These are phyloP conservation scores for Sanghuangporus sanghuang DNA, from an alignment of 1,284 basidiomycete genomes.

Conservation along the genomic window DNA sequence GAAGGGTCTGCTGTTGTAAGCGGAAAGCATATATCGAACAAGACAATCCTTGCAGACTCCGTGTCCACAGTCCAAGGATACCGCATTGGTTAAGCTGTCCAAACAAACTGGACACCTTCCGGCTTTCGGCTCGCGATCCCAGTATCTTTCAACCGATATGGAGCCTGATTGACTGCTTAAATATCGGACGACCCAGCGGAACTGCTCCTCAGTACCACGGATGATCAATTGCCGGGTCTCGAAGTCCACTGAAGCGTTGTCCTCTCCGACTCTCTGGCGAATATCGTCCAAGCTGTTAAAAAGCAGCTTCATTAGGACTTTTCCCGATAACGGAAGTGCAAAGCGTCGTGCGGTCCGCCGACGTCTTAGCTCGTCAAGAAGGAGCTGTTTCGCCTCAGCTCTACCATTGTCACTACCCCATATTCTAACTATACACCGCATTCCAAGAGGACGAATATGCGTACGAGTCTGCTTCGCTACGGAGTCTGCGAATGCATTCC, in stretches of 20 bases:
- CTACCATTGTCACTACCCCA: constrained; percentile 23
- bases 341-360: constrained; percentile 24
- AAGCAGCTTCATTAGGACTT: constrained; percentile 30
- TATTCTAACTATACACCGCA: constrained; percentile 43
- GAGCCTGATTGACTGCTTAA: constrained; percentile 20
- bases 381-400: not conserved
- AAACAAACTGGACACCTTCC: constrained; percentile 56
- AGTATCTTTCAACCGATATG: not conserved
- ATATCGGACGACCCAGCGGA: constrained; percentile 34
- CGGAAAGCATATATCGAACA: constrained; percentile 46
- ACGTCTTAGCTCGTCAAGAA: not conserved
- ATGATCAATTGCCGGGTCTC: constrained; percentile 4
- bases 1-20: constrained; percentile 55
- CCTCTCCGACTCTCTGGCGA: constrained; percentile 31
- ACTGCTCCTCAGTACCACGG: constrained; percentile 29
- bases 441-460: constrained; percentile 37
- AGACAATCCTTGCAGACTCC: constrained; percentile 60
- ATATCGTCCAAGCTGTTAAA: constrained; percentile 25
- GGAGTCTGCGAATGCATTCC: constrained; percentile 38
- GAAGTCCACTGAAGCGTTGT: constrained; percentile 35
- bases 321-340: constrained; percentile 25
- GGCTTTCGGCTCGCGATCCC: not conserved
- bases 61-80: constrained; percentile 57
- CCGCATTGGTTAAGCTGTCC: constrained; percentile 42
- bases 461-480: constrained; percentile 37